Evolutionary conservation across 2,329 filamentous ascomycete species (phyloP).

Genomic region (Aspergillus ochraceoroseus): DNA sequence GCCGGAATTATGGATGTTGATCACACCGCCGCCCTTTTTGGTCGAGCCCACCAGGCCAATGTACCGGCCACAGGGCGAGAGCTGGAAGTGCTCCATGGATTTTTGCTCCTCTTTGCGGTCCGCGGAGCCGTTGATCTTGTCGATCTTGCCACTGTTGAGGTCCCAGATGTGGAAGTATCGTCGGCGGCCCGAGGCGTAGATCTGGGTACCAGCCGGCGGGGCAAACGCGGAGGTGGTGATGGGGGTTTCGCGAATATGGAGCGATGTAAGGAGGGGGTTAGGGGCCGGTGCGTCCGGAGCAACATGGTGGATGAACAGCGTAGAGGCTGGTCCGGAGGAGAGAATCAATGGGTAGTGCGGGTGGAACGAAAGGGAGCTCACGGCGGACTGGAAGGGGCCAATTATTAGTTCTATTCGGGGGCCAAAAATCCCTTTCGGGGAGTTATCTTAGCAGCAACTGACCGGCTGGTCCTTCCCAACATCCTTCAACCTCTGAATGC

Average conservation of each 20-base stretch:
- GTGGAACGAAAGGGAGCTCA: slow-evolving; percentile 84
- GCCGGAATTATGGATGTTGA: slow-evolving; percentile 75
- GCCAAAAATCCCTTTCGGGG: too few relatives aligned
- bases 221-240: slow-evolving; percentile 79
- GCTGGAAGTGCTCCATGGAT: slow-evolving; percentile 83
- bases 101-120: slow-evolving; percentile 71
- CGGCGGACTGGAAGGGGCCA: slow-evolving; percentile 52
- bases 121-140: slow-evolving; percentile 72
- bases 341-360: slow-evolving; percentile 81
- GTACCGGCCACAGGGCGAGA: slow-evolving; percentile 80
- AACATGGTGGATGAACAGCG: slow-evolving; percentile 85
- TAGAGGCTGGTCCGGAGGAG: slow-evolving; percentile 79
- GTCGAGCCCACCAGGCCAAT: slow-evolving; percentile 77
- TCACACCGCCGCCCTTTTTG: slow-evolving; percentile 77
- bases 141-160: slow-evolving; percentile 70
- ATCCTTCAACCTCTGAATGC: slow-evolving; percentile 85
- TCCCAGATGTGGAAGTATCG: slow-evolving; percentile 96
- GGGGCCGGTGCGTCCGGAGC: slow-evolving; percentile 70
- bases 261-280: slow-evolving; percentile 83
- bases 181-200: slow-evolving; percentile 83
- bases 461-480: slow-evolving; percentile 70
- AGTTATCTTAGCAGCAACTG: slow-evolving; percentile 26
- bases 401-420: background rate
- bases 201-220: slow-evolving; percentile 64
- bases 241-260: slow-evolving; percentile 80